Conservation (phyloP, 1,284 basidiomycete species). For the Volvariella surrecta region DNA sequence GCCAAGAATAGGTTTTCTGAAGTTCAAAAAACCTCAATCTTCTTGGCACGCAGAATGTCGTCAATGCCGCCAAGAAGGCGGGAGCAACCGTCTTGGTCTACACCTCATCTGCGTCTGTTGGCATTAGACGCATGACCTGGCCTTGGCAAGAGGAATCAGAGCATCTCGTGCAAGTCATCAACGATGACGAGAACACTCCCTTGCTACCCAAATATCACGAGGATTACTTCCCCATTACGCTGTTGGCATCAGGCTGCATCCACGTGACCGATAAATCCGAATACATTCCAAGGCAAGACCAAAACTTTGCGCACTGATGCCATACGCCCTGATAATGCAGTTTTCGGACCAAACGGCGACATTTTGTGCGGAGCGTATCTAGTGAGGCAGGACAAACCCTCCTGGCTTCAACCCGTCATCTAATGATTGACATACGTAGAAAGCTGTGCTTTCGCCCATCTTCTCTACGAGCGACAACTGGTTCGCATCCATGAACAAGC, state of each 20-base stretch:
- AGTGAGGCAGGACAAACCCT: conserved; percentile 46
- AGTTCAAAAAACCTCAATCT: conserved; percentile 56
- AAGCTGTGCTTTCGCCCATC: conserved; percentile 61
- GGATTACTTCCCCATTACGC: conserved; percentile 70
- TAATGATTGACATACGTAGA: conserved; percentile 67
- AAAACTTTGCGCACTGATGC: conserved; percentile 52
- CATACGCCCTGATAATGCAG: conserved; percentile 65
- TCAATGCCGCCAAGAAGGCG: conserved; percentile 32
- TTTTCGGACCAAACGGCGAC: conserved; percentile 63
- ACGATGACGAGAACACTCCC: conserved; percentile 38
- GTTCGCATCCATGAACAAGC: conserved; percentile 24
- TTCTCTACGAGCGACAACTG: conserved; percentile 64
- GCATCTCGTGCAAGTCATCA: conserved; percentile 47
- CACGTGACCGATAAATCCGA: conserved; percentile 37
- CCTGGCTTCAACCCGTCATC: conserved; percentile 49
- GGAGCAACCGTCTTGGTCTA: conserved; percentile 47
- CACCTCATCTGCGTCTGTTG: conserved; percentile 56
- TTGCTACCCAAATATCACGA: conserved; percentile 37
- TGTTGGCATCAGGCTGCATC: conserved; percentile 47
- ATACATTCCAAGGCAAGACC: conserved; percentile 17
- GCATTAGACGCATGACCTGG: conserved; percentile 50
- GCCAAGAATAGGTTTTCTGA: too few species aligned
- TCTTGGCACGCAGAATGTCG: conserved; percentile 52
- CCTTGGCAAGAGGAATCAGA: conserved; percentile 57
- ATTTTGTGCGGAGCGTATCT: conserved; percentile 56